Percentiles rank a stretch among this genome's conserved stretches.
Evolutionary conservation across 139 green algal genomes (phyloP).

Genomic region (Tetraselmis striata): DNA sequence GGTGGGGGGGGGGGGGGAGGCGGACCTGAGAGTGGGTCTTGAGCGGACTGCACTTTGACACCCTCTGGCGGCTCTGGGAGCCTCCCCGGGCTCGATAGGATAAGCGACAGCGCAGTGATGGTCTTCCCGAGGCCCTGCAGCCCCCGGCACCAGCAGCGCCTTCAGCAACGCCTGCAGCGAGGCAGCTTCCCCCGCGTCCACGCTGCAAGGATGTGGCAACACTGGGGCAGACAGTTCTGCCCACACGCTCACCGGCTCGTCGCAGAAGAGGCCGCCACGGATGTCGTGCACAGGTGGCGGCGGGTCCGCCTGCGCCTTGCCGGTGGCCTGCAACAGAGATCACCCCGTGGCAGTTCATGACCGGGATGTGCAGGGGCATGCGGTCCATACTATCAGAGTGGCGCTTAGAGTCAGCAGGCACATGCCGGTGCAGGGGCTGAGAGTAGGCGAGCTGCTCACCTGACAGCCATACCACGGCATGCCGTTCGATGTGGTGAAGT

Average conservation of each 20-base stretch:
- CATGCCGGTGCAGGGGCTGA: too few species aligned
- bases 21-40: not conserved
- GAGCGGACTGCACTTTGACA: slow-evolving; percentile 3
- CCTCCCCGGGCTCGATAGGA: slow-evolving; percentile 58
- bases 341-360: too few species aligned
- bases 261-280: slow-evolving; percentile 79
- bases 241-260: slow-evolving; percentile 77
- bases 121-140: slow-evolving; percentile 87
- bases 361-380: too few species aligned
- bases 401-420: too few species aligned
- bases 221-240: too few species aligned
- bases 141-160: slow-evolving; percentile 10
- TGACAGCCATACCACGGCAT: slow-evolving; percentile 18
- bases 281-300: slow-evolving; percentile 35
- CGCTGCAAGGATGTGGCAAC: too few species aligned
- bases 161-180: too few species aligned
- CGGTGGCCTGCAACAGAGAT: slow-evolving; percentile 22
- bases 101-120: slow-evolving; percentile 67
- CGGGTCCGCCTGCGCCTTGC: slow-evolving; percentile 23
- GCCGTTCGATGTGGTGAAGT: slow-evolving; percentile 19
- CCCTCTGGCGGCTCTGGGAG: slow-evolving; percentile 25
- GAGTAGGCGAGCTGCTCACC: too few species aligned
- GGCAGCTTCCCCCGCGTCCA: too few species aligned
- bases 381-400: too few species aligned
- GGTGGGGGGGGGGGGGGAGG: too few species aligned